Base-by-base conservation (phyloP, 805 yeast genomes). In the Ogataea pini region DNA sequence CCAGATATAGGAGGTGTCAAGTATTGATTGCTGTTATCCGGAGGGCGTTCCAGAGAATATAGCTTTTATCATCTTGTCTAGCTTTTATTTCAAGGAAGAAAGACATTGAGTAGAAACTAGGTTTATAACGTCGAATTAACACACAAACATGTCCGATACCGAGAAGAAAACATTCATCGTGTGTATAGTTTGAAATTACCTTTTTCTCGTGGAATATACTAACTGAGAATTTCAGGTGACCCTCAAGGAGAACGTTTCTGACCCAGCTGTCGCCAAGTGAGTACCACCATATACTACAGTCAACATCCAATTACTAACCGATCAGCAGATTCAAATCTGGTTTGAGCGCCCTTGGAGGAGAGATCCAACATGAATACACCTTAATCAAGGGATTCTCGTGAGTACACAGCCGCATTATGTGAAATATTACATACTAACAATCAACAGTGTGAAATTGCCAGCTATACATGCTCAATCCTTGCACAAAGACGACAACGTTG, bases 341-440 rank as follows among this genome's bases (percentile, higher is more conserved):
- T 48, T 64, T 83, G 50, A 40, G 61, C 25, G 72, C 76, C 29
- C 58, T 80, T 44, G 89, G 89, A 34, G 89, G 88, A 44, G 72
- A 71, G 45, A 75, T 85, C 61, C 76, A 77, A 42, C 80, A 77
- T 52, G 87, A 84, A 54, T 84, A 75, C 64, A 67, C 74, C 44
- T 70, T 85, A 62, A 82, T 85, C 69, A 85, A 84, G 68, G 90
- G 89, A 0, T 83, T 79, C 59, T 71, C 79, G 61, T 77, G 62
- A 51, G 69, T 63, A 28, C 29, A 24, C 34, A 31, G 34, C 34
- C 34, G 34, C 34, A 31, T 16, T 28, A 12, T 28, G 9, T 12
- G 14, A 31, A 10, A 7, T 31, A 22, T 22, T 22, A 22, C 25
- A 22, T 27, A 27, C 42, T 39, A 39, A 39, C 42, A 7, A 8